These are phyloP conservation scores for Aspergillus spinulosporus DNA, from an alignment of 2,329 filamentous ascomycete species.

Conservation along the genomic window DNA sequence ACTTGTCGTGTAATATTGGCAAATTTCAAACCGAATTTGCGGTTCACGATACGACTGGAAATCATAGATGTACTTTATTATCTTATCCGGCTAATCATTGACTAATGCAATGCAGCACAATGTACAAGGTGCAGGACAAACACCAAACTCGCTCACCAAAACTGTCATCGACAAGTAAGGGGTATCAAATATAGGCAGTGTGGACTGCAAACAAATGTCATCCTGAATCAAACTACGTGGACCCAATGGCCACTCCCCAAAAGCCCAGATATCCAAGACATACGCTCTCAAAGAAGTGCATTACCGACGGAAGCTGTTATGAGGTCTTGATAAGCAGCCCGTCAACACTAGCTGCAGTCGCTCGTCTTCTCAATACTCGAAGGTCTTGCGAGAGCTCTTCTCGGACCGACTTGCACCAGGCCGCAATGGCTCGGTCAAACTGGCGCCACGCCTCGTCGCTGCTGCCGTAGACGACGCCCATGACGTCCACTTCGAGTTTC, in stretches of 20 bases:
- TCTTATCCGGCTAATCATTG: conserved; percentile 1
- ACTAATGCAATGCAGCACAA: not conserved
- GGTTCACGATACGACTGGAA: not conserved
- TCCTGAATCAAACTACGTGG: conserved; percentile 21
- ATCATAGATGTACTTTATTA: not conserved
- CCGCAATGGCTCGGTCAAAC: conserved; percentile 79
- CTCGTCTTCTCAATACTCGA: conserved; percentile 14
- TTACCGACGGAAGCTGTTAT: not conserved
- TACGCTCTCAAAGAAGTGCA: not conserved
- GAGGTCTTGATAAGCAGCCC: conserved; percentile 7
- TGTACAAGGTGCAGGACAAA: conserved; percentile 1
- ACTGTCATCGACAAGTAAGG: conserved; percentile 21
- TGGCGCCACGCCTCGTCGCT: conserved; percentile 68
- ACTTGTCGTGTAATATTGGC: not conserved
- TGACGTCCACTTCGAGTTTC: conserved; percentile 76
- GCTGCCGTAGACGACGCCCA: conserved; percentile 77
- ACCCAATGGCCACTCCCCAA: conserved; percentile 21
- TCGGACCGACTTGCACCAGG: conserved; percentile 80
- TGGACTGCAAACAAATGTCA: conserved; percentile 21
- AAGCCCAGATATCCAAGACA: not conserved
- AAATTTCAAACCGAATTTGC: not conserved
- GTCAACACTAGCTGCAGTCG: conserved; percentile 16
- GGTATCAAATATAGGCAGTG: conserved; percentile 25
- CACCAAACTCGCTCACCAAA: conserved; percentile 8
- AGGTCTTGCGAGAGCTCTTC: conserved; percentile 58